Percentiles rank a stretch among this genome's conserved stretches.
Evolutionary conservation across 768 basidiomycete species (phyloP).

Genomic region (Termitomyces sp.): DNA sequence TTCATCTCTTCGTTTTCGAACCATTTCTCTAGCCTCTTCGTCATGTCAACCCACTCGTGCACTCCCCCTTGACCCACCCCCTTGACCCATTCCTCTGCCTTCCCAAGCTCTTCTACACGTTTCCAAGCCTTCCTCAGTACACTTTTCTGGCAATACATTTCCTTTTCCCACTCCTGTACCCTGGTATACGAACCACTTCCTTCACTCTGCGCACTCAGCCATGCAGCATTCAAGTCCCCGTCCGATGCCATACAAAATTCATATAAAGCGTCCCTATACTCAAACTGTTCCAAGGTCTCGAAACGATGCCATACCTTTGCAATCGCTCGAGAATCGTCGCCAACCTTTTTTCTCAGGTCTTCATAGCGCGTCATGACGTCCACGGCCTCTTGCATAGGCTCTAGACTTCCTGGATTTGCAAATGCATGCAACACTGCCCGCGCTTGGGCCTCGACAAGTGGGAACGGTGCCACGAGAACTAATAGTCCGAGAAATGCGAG

Average conservation of each 20-base stretch:
- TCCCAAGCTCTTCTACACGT: conserved; percentile 47
- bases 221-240: conserved; percentile 2
- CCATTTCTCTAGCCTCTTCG: conserved; percentile 27
- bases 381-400: conserved; percentile 40
- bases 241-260: conserved; percentile 31
- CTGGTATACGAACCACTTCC: conserved; percentile 9
- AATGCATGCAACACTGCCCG: conserved; percentile 55
- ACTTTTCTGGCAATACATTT: conserved; percentile 43
- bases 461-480: conserved; percentile 62
- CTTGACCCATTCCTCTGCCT: conserved; percentile 54
- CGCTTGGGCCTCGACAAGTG: conserved; percentile 75
- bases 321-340: conserved; percentile 33
- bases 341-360: conserved; percentile 26
- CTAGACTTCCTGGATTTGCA: conserved; percentile 41
- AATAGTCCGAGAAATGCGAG: conserved; percentile 66
- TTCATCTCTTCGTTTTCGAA: conserved; percentile 19
- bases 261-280: conserved; percentile 58
- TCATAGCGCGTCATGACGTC: conserved; percentile 47
- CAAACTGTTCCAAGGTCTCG: conserved; percentile 50
- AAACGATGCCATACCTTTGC: conserved; percentile 56
- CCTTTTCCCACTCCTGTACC: conserved; percentile 53
- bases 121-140: conserved; percentile 53
- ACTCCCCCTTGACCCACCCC: conserved; percentile 55
- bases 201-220: background rate
- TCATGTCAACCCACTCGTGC: conserved; percentile 56